phyloP scores from a whole-genome alignment of 2,329 filamentous ascomycete species.

The Phyllosticta capitalensis region DNA sequence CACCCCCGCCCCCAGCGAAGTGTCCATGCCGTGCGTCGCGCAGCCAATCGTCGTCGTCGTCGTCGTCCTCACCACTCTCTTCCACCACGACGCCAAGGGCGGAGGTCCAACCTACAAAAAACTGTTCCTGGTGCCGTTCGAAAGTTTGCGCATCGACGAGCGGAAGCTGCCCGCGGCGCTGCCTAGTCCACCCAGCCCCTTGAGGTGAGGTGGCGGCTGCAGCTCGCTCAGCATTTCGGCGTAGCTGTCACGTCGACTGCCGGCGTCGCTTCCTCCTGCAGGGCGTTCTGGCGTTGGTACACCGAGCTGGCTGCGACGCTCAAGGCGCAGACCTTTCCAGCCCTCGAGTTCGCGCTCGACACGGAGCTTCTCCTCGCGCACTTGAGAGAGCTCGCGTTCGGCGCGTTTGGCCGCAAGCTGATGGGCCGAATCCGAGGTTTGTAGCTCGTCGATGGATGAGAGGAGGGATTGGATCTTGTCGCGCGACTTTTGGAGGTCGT shows the following conservation, averaged over 20 bases:
- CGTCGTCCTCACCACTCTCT: not conserved
- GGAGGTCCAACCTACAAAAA: constrained; percentile 11
- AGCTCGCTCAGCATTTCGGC: constrained; percentile 4
- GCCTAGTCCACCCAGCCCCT: not conserved
- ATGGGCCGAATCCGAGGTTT: constrained; percentile 71
- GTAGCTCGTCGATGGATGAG: constrained; percentile 84
- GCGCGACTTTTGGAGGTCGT: constrained; percentile 75
- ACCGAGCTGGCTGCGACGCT: constrained; percentile 37
- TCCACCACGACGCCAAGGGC: constrained; percentile 7
- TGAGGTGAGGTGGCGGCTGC: constrained; percentile 4
- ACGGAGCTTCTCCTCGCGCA: constrained; percentile 68
- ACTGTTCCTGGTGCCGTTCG: constrained; percentile 5
- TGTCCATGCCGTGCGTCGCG: not conserved
- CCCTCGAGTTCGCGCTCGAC: constrained; percentile 84
- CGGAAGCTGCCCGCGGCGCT: constrained; percentile 1
- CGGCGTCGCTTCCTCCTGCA: constrained; percentile 32
- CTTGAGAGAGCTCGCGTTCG: constrained; percentile 82
- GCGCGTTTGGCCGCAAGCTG: constrained; percentile 76
- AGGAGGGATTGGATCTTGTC: constrained; percentile 89
- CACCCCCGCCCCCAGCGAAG: constrained; percentile 6
- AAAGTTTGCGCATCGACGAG: not conserved
- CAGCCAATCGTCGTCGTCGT: not conserved
- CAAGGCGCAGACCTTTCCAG: constrained; percentile 62
- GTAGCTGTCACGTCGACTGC: constrained; percentile 33
- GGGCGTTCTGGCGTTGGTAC: constrained; percentile 17